Evolutionary conservation across 345 rosid species (phyloP), one percentile per base, ranked within the genome.

Genomic region (Mangifera indica): DNA sequence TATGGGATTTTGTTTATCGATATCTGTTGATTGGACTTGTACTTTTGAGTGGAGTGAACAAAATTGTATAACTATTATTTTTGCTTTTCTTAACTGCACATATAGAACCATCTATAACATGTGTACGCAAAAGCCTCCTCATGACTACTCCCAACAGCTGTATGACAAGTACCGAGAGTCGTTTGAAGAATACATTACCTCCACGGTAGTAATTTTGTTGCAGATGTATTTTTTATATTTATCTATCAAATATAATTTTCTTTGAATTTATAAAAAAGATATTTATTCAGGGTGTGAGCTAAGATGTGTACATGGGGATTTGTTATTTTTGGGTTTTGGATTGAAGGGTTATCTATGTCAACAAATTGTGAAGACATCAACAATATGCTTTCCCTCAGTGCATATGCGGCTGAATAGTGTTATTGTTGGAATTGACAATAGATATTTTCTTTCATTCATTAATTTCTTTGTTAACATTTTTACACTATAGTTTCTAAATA

Each of bases 51-150:
- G 32, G 32, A 29, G 32, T n/a, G n/a, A n/a, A 29, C 1, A 29
- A 29, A 29, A 29, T 29, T 29, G 7, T 7, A 0, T 20, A 17
- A 25, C 49, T 24, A 34, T 32, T 49, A 21, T n/a, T 9, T 10
- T 1, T 73, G 58, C 32, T 45, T 67, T 40, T 67, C 63, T 69
- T 78, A 63, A 21, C 46, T 63, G 3, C 76, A 22, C 32, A 29
- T 25, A 42, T 84, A 90, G 96, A 29, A 86, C 86, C 18, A 83
- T 90, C 66, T 87, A 87, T 64, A 84, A 87, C 51, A 85, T 89
- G 89, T 89, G 93, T 18, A 82, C 88, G 1, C 89, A 89, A 66
- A 85, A 81, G 83, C 85, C 91, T 0, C 88, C 89, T 17, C 78
- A 84, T 14, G 87, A 89, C 55, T 87, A 84, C 66, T 82, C 93